Evolutionary conservation across 108 stramenopile species (phyloP), one percentile per base, ranked within the genome.

Genomic region (Cyclotella kingstonii): DNA sequence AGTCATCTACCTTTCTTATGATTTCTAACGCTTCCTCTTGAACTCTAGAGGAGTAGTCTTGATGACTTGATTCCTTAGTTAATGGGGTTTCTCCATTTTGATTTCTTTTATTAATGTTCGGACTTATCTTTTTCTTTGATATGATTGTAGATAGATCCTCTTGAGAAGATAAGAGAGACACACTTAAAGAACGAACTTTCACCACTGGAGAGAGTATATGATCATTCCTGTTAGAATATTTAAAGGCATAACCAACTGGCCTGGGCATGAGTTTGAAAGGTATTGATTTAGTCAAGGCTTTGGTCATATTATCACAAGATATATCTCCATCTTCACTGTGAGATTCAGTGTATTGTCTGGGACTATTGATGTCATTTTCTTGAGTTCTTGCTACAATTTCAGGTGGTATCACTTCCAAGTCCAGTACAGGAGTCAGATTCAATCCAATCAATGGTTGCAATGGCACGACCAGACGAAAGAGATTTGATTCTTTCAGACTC

Each of bases 361-460:
- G 21, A 12, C 31, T 21, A 33, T 22, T 40, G 29, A 50, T 3
- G n/a, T n/a, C n/a, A n/a, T n/a, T n/a, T n/a, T n/a, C n/a, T n/a
- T n/a, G n/a, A n/a, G n/a, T n/a, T n/a, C n/a, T n/a, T n/a, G n/a
- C n/a, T n/a, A n/a, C n/a, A 23, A 30, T 33, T 30, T 60, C 38
- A 15, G 66, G 70, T 41, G 71, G 71, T 31, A 77, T 53, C 19
- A 77, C 76, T 41, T 77, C 76, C 39, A 77, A 68, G 41, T 77
- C 76, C 34, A 77, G 73, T 45, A 77, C 76, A 19, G 76, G 76
- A 7, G 76, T 77, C 19, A 77, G 45, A 35, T 77, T 71, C 71
- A 65, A 68, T 14, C 76, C 76, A 40, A 77, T 77, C 45, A 77
- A 48, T 8, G 76, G 71, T 44, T 54, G 31, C 40, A 77, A 53